Conservation (phyloP, 495 filamentous ascomycete species). For the Sabuloglossum arenarium region DNA sequence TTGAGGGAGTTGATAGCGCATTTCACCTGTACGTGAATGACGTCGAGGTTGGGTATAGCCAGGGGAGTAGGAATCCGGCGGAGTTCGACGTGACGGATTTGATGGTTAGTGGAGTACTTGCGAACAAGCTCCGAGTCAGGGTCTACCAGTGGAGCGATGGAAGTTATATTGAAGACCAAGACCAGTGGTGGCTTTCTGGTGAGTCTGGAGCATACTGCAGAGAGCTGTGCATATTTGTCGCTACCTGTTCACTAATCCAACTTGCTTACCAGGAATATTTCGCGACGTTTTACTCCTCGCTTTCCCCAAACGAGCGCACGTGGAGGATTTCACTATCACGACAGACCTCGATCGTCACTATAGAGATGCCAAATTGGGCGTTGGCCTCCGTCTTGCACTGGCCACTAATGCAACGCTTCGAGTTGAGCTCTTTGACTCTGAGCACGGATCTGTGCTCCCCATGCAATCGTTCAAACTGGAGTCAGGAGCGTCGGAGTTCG, state of each 20-base stretch:
- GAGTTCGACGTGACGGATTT: conserved; percentile 37
- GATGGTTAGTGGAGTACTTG: conserved; percentile 18
- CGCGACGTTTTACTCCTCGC: conserved; percentile 40
- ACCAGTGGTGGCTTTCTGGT: conserved; percentile 35
- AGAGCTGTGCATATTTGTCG: too few relatives aligned
- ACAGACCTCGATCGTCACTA: conserved; percentile 34
- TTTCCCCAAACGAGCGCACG: conserved; percentile 26
- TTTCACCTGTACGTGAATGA: conserved; percentile 45
- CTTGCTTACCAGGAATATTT: conserved; percentile 36
- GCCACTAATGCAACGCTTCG: too few relatives aligned
- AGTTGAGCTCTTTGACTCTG: too few relatives aligned
- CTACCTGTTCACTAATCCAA: not conserved
- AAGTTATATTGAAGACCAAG: conserved; percentile 43
- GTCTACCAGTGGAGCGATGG: conserved; percentile 44
- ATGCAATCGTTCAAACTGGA: too few relatives aligned
- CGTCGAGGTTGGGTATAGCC: conserved; percentile 37
- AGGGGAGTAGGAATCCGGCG: conserved; percentile 39
- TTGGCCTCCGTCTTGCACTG: conserved; percentile 8
- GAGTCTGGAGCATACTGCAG: conserved; percentile 2
- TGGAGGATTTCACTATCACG: conserved; percentile 36
- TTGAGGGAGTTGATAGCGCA: conserved; percentile 46
- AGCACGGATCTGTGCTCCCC: too few relatives aligned
- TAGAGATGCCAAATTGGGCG: conserved; percentile 27
- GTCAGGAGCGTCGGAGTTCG: too few relatives aligned
- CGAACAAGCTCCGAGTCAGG: conserved; percentile 32